Base-by-base conservation (phyloP, 345 rosid species). In the Reutealis trisperma region DNA sequence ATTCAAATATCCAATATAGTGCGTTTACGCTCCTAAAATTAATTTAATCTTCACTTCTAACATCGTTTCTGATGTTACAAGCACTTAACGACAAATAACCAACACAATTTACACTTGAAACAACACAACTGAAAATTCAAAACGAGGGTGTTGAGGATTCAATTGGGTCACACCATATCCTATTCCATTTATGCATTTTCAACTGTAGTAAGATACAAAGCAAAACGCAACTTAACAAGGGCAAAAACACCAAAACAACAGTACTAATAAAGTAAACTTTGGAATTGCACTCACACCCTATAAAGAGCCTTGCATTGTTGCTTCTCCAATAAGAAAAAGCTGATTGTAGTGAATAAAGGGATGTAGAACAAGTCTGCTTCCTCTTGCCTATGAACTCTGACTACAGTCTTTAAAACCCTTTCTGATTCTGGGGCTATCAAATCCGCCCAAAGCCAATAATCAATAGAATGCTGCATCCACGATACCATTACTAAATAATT, bases 401-500 rank as follows among this genome's bases (percentile, higher is more conserved):
- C 90, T 1, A 93, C 98, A 80, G 84, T 92, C 72, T 92, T 91
- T 86, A 94, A 77, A 49, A 85, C 89, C 84, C 99, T 88, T 70
- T 92, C 91, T 2, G 94, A 89, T 63, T 87, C 88, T 1, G 90
- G 97, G 30, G 94, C 90, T 65, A 92, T 87, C 77, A 96, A 77
- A 87, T 96, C 98, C 71, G 86, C 97, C 97, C 99, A 96, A 24
- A 96, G 90, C 99, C 98, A 96, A 76, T 92, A 96, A 84, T 94
- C 99, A 64, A 92, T 70, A 6, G 98, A 96, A 77, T 96, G 99
- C 99, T 93, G 88, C 87, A 83, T 0, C 54, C 63, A 70, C 62
- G 66, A 0, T 9, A 22, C 21, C 12, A 44, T 61, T 18, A 70
- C 54, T 22, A 22, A 47, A 27, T 22, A 11, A 21, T 19, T 6